Conservation (phyloP, 1,139 yeast species). For the Candida neerlandica region DNA sequence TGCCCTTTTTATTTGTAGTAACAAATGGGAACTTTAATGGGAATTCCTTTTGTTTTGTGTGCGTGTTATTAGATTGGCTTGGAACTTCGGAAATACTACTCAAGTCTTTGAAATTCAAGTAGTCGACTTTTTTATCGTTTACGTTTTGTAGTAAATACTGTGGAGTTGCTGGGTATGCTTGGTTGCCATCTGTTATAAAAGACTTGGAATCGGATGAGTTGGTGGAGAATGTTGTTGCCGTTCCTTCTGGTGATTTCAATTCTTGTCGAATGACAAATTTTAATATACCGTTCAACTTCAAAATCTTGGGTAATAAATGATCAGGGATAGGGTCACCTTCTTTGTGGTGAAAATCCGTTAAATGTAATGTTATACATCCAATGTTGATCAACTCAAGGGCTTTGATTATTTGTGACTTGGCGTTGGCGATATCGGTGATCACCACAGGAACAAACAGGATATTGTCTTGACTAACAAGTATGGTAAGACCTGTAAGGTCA, state of each 20-base stretch:
- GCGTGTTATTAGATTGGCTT: conserved; percentile 8
- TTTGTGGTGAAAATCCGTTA: conserved; percentile 70
- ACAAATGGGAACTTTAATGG: conserved; percentile 17
- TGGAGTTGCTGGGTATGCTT: conserved; percentile 59
- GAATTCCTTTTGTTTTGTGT: conserved; percentile 16
- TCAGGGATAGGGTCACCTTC: conserved; percentile 67
- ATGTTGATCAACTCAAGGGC: conserved; percentile 44
- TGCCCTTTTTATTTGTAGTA: conserved; percentile 8
- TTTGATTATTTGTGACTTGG: conserved; percentile 40
- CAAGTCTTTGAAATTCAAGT: conserved; percentile 62
- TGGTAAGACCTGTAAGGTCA: too few relatives aligned
- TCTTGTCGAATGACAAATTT: conserved; percentile 51
- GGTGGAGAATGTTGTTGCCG: conserved; percentile 41
- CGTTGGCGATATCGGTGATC: conserved; percentile 27
- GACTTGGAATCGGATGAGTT: conserved; percentile 53
- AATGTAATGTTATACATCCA: conserved; percentile 52
- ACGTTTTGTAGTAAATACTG: conserved; percentile 52
- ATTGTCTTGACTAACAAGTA: conserved; percentile 67
- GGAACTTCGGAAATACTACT: conserved; percentile 21
- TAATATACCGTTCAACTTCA: conserved; percentile 33
- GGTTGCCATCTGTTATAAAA: conserved; percentile 42
- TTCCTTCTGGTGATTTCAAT: conserved; percentile 31
- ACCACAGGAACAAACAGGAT: conserved; percentile 49
- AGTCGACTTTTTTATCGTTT: conserved; percentile 49
- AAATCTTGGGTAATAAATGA: conserved; percentile 37